Base-by-base conservation (phyloP, 257 asterid species). In the Nyctanthes arbortristis region DNA sequence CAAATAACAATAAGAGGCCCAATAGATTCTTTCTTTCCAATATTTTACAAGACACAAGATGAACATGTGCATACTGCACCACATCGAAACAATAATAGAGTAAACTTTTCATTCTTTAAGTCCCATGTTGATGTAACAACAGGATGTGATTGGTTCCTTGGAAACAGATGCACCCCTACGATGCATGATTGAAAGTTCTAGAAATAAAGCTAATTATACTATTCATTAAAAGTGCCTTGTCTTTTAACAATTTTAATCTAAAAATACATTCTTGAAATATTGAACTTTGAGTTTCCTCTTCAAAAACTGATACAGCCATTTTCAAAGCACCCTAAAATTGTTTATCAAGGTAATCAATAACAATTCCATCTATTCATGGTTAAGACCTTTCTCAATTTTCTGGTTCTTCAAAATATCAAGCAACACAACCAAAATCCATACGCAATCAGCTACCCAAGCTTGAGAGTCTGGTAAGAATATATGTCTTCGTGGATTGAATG, bases 1-100 rank as follows among this genome's bases (percentile, higher is more conserved):
- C 67, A 65, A 63, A 80, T 69, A 75, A 77, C 74, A 60, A 71
- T n/a, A 39, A 63, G 27, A 71, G 29, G 57, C 63, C 58, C 33
- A 8, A 63, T 43, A 60, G 27, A 32, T 47, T 49, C 28, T 27
- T 40, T 61, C 39, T 29, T 55, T 43, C 28, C 69, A 58, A 77
- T 66, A 59, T 54, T 66, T 70, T 34, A 34, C 33, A 24, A 16
- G 25, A 56, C 22, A 64, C 29, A 57, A 57, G 73, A 45, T 18
- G 32, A 16, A 61, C 24, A 40, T 16, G 55, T 22, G 43, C n/a
- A n/a, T n/a, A n/a, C n/a, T n/a, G n/a, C n/a, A n/a, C 33, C 28
- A 18, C 28, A 13, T 13, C 39, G 14, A 40, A 43, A 39, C 35
- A 49, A 31, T 20, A 52, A 52, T 27, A 32, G 10, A 57, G 59